A percentile compares a stretch with the other conserved stretches of the same genome.
Conservation (phyloP, 495 filamentous ascomycete genomes). For the Immersiella caudata region DNA sequence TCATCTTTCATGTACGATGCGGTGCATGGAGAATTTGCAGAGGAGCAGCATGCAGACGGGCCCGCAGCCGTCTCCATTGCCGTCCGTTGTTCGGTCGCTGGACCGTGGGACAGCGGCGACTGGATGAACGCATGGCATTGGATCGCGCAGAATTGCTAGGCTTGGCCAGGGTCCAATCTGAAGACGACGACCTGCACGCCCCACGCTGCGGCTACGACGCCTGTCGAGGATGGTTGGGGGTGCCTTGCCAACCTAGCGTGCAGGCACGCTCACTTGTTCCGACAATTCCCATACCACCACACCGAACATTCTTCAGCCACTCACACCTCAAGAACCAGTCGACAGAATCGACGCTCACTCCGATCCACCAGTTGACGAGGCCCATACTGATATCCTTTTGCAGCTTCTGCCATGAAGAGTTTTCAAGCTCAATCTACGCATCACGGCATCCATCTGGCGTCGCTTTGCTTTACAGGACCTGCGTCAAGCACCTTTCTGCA, state of each 20-base stretch:
- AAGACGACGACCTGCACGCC: constrained; percentile 12
- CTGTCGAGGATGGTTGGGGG: background rate
- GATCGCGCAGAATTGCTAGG: background rate
- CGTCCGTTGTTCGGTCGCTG: constrained; percentile 22
- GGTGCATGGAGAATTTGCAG: constrained; percentile 25
- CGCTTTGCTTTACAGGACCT: constrained; percentile 20
- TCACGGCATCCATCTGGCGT: constrained; percentile 8
- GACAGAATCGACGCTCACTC: constrained; percentile 24
- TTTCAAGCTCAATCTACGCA: constrained; percentile 24
- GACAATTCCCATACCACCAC: constrained; percentile 26
- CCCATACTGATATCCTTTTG: constrained; percentile 30
- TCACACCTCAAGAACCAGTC: constrained; percentile 16
- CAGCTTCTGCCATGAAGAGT: constrained; percentile 29
- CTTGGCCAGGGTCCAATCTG: constrained; percentile 14
- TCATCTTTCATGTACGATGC: constrained; percentile 31
- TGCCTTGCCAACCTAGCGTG: constrained; percentile 9
- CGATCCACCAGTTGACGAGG: constrained; percentile 29
- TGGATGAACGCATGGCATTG: constrained; percentile 7
- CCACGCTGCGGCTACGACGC: constrained; percentile 18
- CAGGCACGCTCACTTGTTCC: constrained; percentile 18
- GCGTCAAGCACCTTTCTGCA: constrained; percentile 16
- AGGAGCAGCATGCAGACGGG: constrained; percentile 16
- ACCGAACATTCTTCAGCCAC: constrained; percentile 22
- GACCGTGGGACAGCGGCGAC: constrained; percentile 1
- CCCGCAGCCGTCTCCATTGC: constrained; percentile 17